Base-by-base conservation (phyloP, 169 alveolate species). In the Plasmodium ovale region DNA sequence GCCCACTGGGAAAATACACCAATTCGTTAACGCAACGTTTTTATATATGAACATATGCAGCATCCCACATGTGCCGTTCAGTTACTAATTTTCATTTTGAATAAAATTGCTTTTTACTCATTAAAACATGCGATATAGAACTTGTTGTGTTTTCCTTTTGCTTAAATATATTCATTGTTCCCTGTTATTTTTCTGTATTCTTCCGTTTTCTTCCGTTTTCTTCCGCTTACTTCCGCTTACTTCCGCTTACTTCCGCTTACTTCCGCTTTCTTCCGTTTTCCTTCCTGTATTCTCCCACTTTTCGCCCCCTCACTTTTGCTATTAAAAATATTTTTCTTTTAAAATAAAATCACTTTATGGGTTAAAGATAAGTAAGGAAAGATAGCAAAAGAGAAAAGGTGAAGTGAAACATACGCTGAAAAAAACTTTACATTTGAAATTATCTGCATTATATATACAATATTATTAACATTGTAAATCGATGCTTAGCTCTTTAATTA, bases 101-200 rank as follows among this genome's bases (percentile, higher is more conserved):
- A 74, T 51, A 58, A 49, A 21, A 51, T 51, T 47, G 9, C 23
- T 35, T 73, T 25, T 79, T 79, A 79, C 89, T 79, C 21, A 79
- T 79, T 54, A 79, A 79, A 64, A 79, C 53, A 19, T 79, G 89
- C 51, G 89, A 65, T 65, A 79, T 79, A 42, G 89, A 64, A 79
- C 44, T 79, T 31, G 88, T 29, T 16, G 68, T 21, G 23, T 64
- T 79, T 33, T 47, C 33, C 42, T 64, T 49, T 49, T 65, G 69
- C 82, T 79, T 79, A 69, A 79, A 79, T 65, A 79, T 14, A 79
- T 79, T 79, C 89, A 79, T 79, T 60, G 56, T 73, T 47, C 16
- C 6, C 39, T 49, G 42, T 79, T 42, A 62, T 44, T 29, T 39
- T 37, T 74, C 3, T 74, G 19, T 59, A 42, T 44, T 70, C 19